Base-by-base conservation (phyloP, 2,329 filamentous ascomycete species). In the Calonectria multiphialidica region DNA sequence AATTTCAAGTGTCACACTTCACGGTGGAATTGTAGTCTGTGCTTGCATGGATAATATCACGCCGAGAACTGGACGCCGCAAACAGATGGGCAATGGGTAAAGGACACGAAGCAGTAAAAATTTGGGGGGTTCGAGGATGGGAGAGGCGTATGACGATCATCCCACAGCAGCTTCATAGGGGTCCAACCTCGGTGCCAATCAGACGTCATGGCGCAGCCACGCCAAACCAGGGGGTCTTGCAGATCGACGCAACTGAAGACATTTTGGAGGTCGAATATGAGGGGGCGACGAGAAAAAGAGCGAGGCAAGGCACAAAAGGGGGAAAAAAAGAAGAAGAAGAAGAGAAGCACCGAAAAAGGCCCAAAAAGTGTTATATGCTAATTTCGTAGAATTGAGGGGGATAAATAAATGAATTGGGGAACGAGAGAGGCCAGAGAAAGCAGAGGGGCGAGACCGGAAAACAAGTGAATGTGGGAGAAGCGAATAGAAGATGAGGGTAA, bases 131-230 rank as follows among this genome's bases (percentile, higher is more conserved):
- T 30, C 8, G 40, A 44, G 25, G 4, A 30, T 30, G 6, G 12
- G 37, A 42, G 57, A 44, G 57, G 44, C 21, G 23, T 16, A 45
- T 21, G 57, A 42, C 25, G 23, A 33, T 62, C 57, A 45, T 59
- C 65, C 33, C 44, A 45, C 25, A 23, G 16, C 25, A 3, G 6
- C 30, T 25, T 59, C 35, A 40, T 28, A n/a, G 25, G 23, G 16
- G 23, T 62, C 25, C 21, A 21, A 7, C 23, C 30, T 6, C 16
- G 49, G 57, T 15, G 16, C 35, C 35, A 25, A 40, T 64, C n/a
- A 40, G 62, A 71, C 68, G 61, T 66, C 66, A 70, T 72, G 47
- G 61, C 40, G 73, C 71, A 71, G 66, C 59, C 55, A 66, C 57
- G 9, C 33, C 55, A 25, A 59, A 18, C 21, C 13, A 37, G 35